Evolutionary conservation across 1,139 yeast species (phyloP), one percentile per base, ranked within the genome.

Genomic region (Candida mesenterica): DNA sequence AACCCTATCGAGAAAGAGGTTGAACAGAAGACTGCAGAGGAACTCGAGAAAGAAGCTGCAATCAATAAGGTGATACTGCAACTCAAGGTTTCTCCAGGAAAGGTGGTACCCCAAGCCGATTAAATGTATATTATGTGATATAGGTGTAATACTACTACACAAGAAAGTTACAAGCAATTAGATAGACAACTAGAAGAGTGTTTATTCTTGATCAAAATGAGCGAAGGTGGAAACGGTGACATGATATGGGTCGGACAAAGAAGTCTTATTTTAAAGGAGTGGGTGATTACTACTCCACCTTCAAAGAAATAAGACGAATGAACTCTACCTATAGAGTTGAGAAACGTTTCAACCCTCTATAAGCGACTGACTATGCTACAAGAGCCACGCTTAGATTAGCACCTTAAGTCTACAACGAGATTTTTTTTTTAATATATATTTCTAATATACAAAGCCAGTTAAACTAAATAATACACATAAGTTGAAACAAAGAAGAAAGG

Each of bases 381-480:
- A 19, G 8, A 19, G 22, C 22, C 22, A 19, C 6, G 6, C 8
- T 9, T 19, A 19, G 9, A 6, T 19, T 19, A 6, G 6, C 22
- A 19, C 6, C 22, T 19, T 6, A 19, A 9, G 8, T n/a, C 6
- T 24, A 24, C 26, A 24, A n/a, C 14, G 6, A 26, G 7, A 9
- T 26, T 26, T 15, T 26, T 13, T 16, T 10, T 14, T 8, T 12
- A 29, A 29, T 20, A 31, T 31, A 31, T 31, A 24, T 31, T 37
- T 42, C 44, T 40, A 40, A 41, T 42, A 42, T 41, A 42, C 44
- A 40, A 32, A 32, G 28, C 30, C 23, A 28, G 28, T 18, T 15
- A 33, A 36, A 28, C 44, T 44, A 42, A 44, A 43, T 43, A 44
- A 44, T 44, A 43, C 48, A 44, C 38, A 32, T 34, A 37, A 24